These are phyloP conservation scores for Asterella californica DNA, from an alignment of 225 moss, liverwort and hornwort genomes.

Conservation along the genomic window DNA sequence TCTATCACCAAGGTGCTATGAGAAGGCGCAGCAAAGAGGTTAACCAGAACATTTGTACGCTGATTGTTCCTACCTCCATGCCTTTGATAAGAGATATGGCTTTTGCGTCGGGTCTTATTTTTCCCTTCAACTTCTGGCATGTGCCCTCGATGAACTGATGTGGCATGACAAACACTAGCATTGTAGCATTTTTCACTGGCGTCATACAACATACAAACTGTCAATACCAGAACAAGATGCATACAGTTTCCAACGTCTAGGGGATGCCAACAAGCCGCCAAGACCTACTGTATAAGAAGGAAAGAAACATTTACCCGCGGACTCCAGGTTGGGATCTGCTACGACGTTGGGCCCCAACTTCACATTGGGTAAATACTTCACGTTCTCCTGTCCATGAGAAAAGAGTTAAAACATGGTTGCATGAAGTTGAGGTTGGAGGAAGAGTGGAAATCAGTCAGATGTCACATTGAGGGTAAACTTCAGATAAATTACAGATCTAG, in stretches of 20 bases:
- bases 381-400: constrained; percentile 48
- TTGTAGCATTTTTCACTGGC: constrained; percentile 65
- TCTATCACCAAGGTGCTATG: background rate
- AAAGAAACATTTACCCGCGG: constrained; percentile 37
- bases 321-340: constrained; percentile 60
- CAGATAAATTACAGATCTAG: too few relatives aligned
- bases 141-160: constrained; percentile 64
- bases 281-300: background rate
- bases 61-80: constrained; percentile 48
- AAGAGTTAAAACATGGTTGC: background rate
- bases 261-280: background rate
- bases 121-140: constrained; percentile 58
- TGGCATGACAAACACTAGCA: constrained; percentile 69
- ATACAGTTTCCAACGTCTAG: background rate
- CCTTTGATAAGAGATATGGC: constrained; percentile 78
- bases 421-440: background rate
- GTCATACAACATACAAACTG: constrained; percentile 24
- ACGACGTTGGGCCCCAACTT: constrained; percentile 58
- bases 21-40: background rate
- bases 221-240: background rate
- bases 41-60: background rate
- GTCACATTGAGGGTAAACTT: background rate
- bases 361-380: constrained; percentile 66
- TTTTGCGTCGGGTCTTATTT: constrained; percentile 49
- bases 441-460: background rate